A percentile compares a stretch with the other conserved stretches of the same genome.
Evolutionary conservation across 139 green algal genomes (phyloP).

Genomic region (Edaphochlamys debaryana): DNA sequence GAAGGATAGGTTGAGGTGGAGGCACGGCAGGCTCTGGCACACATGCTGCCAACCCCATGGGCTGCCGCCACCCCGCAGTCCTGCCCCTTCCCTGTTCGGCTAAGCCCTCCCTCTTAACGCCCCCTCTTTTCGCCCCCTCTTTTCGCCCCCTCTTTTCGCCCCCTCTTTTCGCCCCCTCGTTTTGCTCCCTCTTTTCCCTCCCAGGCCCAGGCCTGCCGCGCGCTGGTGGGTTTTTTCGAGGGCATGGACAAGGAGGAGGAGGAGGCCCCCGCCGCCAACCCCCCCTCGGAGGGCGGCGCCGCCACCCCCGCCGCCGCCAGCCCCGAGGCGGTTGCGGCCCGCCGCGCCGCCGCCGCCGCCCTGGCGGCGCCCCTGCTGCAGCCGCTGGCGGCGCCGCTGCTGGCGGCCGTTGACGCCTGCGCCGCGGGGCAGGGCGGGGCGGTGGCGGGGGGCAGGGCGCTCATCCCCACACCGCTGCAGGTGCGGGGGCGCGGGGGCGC

Average conservation of each 20-base stretch:
- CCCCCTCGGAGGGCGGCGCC: conserved; percentile 91
- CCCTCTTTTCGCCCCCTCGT: too few relatives aligned
- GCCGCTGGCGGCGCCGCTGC: conserved; percentile 19
- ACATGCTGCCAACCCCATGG: too few relatives aligned
- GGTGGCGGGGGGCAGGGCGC: conserved; percentile 17
- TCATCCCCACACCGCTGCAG: conserved; percentile 27
- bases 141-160: too few relatives aligned
- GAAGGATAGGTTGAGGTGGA: too few relatives aligned
- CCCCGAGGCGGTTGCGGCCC: not conserved
- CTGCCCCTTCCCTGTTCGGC: too few relatives aligned
- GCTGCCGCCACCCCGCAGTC: too few relatives aligned
- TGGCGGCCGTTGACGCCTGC: conserved; percentile 10
- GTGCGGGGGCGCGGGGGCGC: too few relatives aligned
- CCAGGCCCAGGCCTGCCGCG: conserved; percentile 93
- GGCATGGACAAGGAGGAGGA: conserved; percentile 84
- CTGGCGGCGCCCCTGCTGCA: conserved; percentile 19
- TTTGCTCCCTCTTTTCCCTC: too few relatives aligned
- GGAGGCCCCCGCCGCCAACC: conserved; percentile 74
- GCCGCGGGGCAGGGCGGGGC: conserved; percentile 9
- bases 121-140: too few relatives aligned
- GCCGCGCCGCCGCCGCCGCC: not conserved
- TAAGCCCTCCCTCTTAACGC: too few relatives aligned
- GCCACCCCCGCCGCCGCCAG: not conserved
- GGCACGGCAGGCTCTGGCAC: too few relatives aligned
- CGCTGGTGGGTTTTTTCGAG: conserved; percentile 97